These are phyloP conservation scores for Blastobotrys ciferrii DNA, from an alignment of 1,139 yeast genomes.

Conservation along the genomic window DNA sequence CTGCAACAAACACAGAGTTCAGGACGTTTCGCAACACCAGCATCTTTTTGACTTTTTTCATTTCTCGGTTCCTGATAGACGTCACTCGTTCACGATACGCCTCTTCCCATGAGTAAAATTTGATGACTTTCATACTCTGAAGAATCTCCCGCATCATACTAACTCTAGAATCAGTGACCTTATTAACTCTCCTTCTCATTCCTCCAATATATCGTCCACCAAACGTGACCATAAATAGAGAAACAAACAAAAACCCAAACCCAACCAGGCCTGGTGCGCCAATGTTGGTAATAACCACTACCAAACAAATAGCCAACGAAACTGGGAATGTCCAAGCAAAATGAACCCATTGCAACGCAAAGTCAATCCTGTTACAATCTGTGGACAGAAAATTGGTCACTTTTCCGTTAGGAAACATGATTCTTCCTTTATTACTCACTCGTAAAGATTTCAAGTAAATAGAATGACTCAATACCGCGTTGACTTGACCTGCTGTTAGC, in stretches of 20 bases:
- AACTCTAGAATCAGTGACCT: constrained; percentile 58
- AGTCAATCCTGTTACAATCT: constrained; percentile 75
- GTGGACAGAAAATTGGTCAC: constrained; percentile 76
- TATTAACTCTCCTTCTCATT: constrained; percentile 46
- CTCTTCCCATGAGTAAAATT: constrained; percentile 73
- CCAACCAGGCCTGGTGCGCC: constrained; percentile 76
- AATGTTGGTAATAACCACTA: constrained; percentile 61
- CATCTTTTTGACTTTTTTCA: constrained; percentile 32
- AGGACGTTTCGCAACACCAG: constrained; percentile 48
- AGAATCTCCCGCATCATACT: constrained; percentile 61
- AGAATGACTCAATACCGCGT: constrained; percentile 65
- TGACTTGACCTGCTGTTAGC: constrained; percentile 66
- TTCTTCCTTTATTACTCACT: constrained; percentile 59
- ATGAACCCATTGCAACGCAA: constrained; percentile 71
- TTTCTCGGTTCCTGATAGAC: constrained; percentile 48
- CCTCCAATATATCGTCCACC: constrained; percentile 43
- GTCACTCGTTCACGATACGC: constrained; percentile 52
- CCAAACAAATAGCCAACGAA: constrained; percentile 62
- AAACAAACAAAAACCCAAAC: constrained; percentile 44
- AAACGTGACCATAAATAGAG: constrained; percentile 29
- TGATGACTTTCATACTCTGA: constrained; percentile 64
- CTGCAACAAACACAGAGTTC: constrained; percentile 58
- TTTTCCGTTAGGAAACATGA: constrained; percentile 61
- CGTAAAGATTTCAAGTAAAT: constrained; percentile 63
- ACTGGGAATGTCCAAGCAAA: constrained; percentile 61